Percentiles rank a stretch among this genome's conserved stretches.
phyloP scores from a whole-genome alignment of 306 rosid species.

The Rosa multiflora region DNA sequence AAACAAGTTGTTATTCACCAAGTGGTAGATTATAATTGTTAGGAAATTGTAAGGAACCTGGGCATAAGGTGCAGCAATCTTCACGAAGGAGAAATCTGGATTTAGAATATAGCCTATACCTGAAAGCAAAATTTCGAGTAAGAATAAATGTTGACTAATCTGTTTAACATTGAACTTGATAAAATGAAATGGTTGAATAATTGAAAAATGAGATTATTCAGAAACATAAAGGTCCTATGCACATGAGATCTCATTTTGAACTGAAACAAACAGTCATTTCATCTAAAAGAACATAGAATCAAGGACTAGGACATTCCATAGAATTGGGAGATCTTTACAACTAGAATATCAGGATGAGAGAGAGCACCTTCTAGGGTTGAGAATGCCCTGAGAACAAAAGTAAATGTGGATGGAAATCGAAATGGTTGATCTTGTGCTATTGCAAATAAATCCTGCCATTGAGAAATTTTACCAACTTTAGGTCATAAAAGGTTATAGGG shows the following conservation, averaged over 20 bases:
- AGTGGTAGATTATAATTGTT: neutral
- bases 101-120: slow-evolving; percentile 81
- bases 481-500: neutral
- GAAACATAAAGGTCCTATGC: neutral
- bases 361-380: slow-evolving; percentile 85
- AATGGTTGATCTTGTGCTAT: slow-evolving; percentile 90
- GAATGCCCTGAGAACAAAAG: slow-evolving; percentile 84
- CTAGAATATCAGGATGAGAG: neutral
- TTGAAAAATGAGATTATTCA: neutral
- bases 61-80: slow-evolving; percentile 96
- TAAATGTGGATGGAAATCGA: slow-evolving; percentile 87
- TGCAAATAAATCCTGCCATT: slow-evolving; percentile 78
- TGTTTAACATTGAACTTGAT: no score
- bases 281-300: neutral
- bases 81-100: slow-evolving; percentile 84
- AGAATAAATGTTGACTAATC: slow-evolving; percentile 1
- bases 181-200: no score
- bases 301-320: neutral
- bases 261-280: neutral
- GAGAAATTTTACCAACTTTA: neutral
- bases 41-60: slow-evolving; percentile 51
- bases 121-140: slow-evolving; percentile 26
- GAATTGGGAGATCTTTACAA: neutral
- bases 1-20: slow-evolving; percentile 6
- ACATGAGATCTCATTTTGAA: neutral